Percentiles rank a stretch among this genome's conserved stretches.
Conservation (phyloP, 2,329 filamentous ascomycete genomes). For the Chaetomium strumarium region DNA sequence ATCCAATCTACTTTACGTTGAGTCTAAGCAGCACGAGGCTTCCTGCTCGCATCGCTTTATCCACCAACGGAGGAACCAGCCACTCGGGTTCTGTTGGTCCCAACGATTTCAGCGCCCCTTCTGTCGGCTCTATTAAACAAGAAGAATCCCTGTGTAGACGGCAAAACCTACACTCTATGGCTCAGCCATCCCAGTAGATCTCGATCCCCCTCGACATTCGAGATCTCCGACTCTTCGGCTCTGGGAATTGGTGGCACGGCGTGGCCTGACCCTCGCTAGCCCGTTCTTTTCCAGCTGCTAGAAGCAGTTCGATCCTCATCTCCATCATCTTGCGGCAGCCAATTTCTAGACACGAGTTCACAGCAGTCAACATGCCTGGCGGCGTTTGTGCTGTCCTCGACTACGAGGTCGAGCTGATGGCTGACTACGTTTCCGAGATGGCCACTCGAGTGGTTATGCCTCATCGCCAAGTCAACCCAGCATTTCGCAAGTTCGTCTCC, state of each 20-base stretch:
- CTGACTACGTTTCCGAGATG: slow-evolving; percentile 90
- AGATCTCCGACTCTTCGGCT: slow-evolving; percentile 34
- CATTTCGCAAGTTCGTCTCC: slow-evolving; percentile 86
- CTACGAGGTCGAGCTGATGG: slow-evolving; percentile 95
- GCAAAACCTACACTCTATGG: slow-evolving; percentile 30
- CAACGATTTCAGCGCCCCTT: background rate
- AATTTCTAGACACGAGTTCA: background rate
- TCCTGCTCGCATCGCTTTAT: background rate
- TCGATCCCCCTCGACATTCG: slow-evolving; percentile 23
- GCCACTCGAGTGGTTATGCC: slow-evolving; percentile 56
- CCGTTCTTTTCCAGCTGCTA: slow-evolving; percentile 31
- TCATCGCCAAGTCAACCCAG: slow-evolving; percentile 51
- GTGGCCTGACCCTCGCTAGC: slow-evolving; percentile 26
- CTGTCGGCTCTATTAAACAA: background rate
- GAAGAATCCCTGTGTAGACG: slow-evolving; percentile 10
- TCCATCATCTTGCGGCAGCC: slow-evolving; percentile 21
- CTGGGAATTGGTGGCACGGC: slow-evolving; percentile 29
- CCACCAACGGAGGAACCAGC: background rate
- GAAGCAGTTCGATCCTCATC: slow-evolving; percentile 33
- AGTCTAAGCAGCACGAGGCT: background rate
- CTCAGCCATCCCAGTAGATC: slow-evolving; percentile 34
- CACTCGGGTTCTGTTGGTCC: background rate
- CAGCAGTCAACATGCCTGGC: slow-evolving; percentile 56
- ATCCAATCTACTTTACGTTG: slow-evolving; percentile 13
- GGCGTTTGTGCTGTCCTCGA: slow-evolving; percentile 91